Conservation (phyloP, 768 basidiomycete genomes). For the Atractiella rhizophila region DNA sequence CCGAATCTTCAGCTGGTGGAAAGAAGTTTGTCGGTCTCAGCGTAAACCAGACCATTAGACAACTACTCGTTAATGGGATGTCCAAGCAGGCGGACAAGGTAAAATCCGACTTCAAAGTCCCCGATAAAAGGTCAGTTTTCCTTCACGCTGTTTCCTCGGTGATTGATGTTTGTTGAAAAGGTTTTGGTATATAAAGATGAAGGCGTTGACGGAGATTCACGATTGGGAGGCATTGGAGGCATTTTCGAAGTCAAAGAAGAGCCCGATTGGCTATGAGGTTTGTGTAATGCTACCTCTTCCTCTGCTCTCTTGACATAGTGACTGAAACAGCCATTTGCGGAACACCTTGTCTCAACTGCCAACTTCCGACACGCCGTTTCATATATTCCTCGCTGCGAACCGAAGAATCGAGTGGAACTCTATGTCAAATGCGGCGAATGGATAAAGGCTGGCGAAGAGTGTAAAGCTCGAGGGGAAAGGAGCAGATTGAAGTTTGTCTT, state of each 20-base stretch:
- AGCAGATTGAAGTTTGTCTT: conserved; percentile 51
- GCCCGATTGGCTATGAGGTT: conserved; percentile 77
- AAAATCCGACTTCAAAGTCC: conserved; percentile 69
- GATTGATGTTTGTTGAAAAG: conserved; percentile 24
- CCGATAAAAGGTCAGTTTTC: conserved; percentile 56
- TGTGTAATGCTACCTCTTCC: conserved; percentile 5
- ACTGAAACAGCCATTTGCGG: conserved; percentile 36
- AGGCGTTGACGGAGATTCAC: conserved; percentile 46
- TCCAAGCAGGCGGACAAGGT: conserved; percentile 70
- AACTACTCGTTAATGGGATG: conserved; percentile 51
- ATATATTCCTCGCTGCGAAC: conserved; percentile 66
- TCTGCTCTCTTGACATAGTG: neutral
- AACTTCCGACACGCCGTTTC: conserved; percentile 45
- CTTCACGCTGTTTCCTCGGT: neutral
- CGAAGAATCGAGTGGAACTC: conserved; percentile 52
- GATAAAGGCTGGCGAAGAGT: conserved; percentile 21
- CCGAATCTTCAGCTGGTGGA: conserved; percentile 38
- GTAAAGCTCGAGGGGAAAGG: conserved; percentile 69
- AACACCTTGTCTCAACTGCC: conserved; percentile 46
- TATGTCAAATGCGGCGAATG: conserved; percentile 57
- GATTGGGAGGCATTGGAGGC: conserved; percentile 69
- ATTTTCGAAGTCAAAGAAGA: conserved; percentile 64
- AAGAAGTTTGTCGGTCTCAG: conserved; percentile 59
- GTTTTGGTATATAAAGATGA: conserved; percentile 80
- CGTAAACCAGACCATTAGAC: conserved; percentile 61